A percentile compares a stretch with the other conserved stretches of the same genome.
phyloP scores from a whole-genome alignment of 805 yeast species.

The Torulaspora gathmanii region DNA sequence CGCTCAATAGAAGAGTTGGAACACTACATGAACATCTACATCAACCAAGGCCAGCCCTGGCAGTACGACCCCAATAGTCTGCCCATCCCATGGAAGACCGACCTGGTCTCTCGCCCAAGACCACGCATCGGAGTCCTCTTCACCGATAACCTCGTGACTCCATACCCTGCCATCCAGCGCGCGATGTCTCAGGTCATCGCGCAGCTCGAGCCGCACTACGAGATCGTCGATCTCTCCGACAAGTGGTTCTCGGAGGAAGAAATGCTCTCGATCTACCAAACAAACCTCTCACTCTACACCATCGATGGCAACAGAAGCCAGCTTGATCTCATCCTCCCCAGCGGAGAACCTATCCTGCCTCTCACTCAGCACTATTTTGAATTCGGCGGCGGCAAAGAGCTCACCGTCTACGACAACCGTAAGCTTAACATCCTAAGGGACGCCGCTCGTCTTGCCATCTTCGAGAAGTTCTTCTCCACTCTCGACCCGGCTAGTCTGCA shows the following conservation, averaged over 20 bases:
- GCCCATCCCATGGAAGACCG: constrained; percentile 40
- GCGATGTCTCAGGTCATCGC: constrained; percentile 50
- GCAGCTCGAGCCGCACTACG: constrained; percentile 56
- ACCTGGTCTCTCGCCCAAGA: constrained; percentile 34
- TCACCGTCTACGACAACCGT: constrained; percentile 50
- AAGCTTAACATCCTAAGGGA: constrained; percentile 54
- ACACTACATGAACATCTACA: constrained; percentile 56
- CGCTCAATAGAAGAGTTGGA: constrained; percentile 63
- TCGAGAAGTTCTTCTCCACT: constrained; percentile 21
- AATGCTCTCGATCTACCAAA: constrained; percentile 19
- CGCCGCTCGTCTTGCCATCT: constrained; percentile 45
- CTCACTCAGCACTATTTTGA: constrained; percentile 59
- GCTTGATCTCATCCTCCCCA: constrained; percentile 45
- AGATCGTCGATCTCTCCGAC: constrained; percentile 44
- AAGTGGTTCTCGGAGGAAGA: constrained; percentile 25
- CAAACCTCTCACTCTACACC: constrained; percentile 42
- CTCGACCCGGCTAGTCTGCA: constrained; percentile 5
- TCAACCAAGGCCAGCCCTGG: constrained; percentile 66
- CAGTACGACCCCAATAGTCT: constrained; percentile 37
- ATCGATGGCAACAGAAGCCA: constrained; percentile 66
- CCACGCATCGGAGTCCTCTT: constrained; percentile 58
- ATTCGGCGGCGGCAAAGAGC: constrained; percentile 53
- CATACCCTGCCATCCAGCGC: constrained; percentile 60
- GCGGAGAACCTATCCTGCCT: constrained; percentile 67
- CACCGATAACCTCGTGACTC: constrained; percentile 62